Conservation (phyloP, 495 filamentous ascomycete species). For the Penicillium desertorum region DNA sequence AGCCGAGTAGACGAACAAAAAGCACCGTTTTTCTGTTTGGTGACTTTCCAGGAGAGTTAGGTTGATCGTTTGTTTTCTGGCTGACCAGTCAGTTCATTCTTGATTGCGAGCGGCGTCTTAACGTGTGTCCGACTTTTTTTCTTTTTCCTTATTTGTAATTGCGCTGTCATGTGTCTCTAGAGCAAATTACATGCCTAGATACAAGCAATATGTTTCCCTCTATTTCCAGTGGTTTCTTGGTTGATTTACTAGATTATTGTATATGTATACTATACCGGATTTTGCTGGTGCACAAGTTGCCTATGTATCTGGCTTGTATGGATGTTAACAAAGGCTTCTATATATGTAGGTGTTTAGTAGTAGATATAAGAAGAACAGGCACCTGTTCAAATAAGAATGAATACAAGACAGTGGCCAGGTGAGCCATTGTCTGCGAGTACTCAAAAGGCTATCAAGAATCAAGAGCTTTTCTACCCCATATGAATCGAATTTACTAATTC, state of each 20-base stretch:
- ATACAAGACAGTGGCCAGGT: not conserved
- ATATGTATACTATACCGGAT: constrained; percentile 4
- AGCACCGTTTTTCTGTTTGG: constrained; percentile 20
- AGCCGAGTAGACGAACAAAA: constrained; percentile 26
- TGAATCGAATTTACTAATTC: not conserved
- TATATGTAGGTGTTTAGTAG: not conserved
- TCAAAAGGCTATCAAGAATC: no score
- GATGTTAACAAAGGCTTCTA: not conserved
- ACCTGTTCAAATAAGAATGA: not conserved
- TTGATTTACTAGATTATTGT: constrained; percentile 6
- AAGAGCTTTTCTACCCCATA: not conserved
- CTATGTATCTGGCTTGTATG: not conserved
- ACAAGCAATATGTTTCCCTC: constrained; percentile 13
- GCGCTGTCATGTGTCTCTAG: constrained; percentile 9
- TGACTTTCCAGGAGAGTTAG: constrained; percentile 24
- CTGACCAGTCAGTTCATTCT: constrained; percentile 26
- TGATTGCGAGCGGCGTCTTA: constrained; percentile 38
- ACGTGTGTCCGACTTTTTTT: constrained; percentile 32
- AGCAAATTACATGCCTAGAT: constrained; percentile 11
- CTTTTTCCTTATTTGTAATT: constrained; percentile 18
- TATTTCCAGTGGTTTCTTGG: not conserved
- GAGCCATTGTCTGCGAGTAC: no score
- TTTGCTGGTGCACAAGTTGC: not conserved
- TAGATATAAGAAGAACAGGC: not conserved
- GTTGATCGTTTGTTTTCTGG: constrained; percentile 31